Percentiles rank a stretch among this genome's conserved stretches.
Conservation (phyloP, 1,284 basidiomycete genomes). For the Marasmius tenuissimus region DNA sequence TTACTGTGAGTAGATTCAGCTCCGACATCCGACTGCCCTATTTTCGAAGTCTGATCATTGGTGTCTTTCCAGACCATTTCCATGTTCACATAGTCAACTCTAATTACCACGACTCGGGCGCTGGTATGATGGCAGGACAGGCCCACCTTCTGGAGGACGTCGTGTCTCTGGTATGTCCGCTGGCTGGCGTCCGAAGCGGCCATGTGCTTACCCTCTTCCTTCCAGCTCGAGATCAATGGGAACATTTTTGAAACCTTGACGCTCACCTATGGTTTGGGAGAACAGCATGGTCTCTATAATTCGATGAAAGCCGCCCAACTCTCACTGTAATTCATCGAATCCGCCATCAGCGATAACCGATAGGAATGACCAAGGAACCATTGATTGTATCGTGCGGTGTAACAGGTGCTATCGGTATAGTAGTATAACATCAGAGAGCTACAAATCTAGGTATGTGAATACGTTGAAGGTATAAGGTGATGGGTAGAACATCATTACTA, state of each 20-base stretch:
- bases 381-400: not conserved
- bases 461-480: not conserved
- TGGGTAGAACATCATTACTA: not conserved
- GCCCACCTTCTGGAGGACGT: conserved; percentile 93
- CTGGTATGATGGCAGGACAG: conserved; percentile 85
- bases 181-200: not conserved
- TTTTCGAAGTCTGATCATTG: not conserved
- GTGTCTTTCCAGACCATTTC: conserved; percentile 74
- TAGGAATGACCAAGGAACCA: not conserved
- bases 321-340: not conserved
- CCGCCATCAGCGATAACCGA: not conserved
- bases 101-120: conserved; percentile 55
- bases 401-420: not conserved
- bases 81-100: conserved; percentile 93
- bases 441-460: conserved; percentile 2
- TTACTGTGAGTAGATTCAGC: conserved; percentile 70
- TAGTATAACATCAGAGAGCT: not conserved
- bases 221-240: conserved; percentile 7
- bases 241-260: conserved; percentile 69
- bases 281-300: conserved; percentile 72
- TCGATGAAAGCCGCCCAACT: conserved; percentile 36
- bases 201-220: not conserved
- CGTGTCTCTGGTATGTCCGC: conserved; percentile 69
- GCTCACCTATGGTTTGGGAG: conserved; percentile 81
- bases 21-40: not conserved